These are phyloP conservation scores for Exidia glandulosa DNA, from an alignment of 768 basidiomycete genomes.

Conservation along the genomic window DNA sequence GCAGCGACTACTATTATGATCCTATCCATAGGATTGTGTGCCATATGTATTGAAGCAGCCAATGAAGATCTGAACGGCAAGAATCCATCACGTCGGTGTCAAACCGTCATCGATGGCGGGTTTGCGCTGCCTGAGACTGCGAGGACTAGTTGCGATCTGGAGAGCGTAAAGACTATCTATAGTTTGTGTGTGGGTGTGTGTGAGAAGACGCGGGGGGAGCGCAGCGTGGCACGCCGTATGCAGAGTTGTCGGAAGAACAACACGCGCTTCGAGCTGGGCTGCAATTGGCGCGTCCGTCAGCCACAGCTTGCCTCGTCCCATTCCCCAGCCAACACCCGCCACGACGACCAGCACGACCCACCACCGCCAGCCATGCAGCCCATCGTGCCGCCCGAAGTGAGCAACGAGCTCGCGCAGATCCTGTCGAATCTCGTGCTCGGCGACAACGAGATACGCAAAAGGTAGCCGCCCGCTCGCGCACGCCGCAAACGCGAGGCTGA, in stretches of 20 bases:
- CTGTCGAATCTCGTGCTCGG: slow-evolving; percentile 76
- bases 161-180: too few species aligned
- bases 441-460: slow-evolving; percentile 71
- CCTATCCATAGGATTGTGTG: too few species aligned
- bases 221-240: too few species aligned
- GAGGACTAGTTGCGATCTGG: not conserved
- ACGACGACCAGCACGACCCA: too few species aligned
- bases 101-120: not conserved
- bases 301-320: not conserved
- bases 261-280: not conserved
- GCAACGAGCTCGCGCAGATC: slow-evolving; percentile 68
- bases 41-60: too few species aligned
- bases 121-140: not conserved
- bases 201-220: too few species aligned
- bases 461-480: slow-evolving; percentile 24
- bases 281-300: not conserved
- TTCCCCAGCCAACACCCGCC: too few species aligned
- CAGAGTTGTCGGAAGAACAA: not conserved
- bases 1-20: not conserved
- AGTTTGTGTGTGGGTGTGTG: too few species aligned
- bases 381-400: slow-evolving; percentile 42
- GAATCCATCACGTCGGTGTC: not conserved
- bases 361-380: slow-evolving; percentile 6
- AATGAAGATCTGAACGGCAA: too few species aligned
- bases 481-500: too few species aligned